Evolutionary conservation across 2,329 filamentous ascomycete genomes (phyloP).

Genomic region (Cladosporium sp.): DNA sequence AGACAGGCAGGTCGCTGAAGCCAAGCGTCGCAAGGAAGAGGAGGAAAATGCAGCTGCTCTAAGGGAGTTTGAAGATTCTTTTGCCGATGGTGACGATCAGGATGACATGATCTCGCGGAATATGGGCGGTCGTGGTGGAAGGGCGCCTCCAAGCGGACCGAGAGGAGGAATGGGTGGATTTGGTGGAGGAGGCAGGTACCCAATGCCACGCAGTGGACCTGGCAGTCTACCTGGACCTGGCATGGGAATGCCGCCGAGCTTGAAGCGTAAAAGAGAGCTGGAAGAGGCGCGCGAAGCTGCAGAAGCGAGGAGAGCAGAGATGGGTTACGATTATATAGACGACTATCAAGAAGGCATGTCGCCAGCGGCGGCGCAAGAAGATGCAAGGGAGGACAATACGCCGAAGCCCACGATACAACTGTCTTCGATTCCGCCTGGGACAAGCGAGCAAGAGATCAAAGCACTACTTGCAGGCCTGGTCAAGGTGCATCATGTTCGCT

Average conservation of each 20-base stretch:
- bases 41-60: constrained; percentile 84
- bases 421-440: constrained; percentile 50
- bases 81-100: constrained; percentile 54
- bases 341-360: constrained; percentile 1
- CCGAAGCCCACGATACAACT: constrained; percentile 53
- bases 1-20: constrained; percentile 83
- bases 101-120: constrained; percentile 13
- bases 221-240: constrained; percentile 44
- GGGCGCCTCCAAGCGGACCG: constrained; percentile 36
- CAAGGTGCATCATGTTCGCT: constrained; percentile 27
- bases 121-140: constrained; percentile 13
- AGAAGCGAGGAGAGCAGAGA: constrained; percentile 23
- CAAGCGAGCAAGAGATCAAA: constrained; percentile 61
- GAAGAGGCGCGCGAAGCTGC: constrained; percentile 31
- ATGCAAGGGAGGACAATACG: constrained; percentile 36
- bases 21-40: constrained; percentile 77
- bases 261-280: constrained; percentile 32
- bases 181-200: constrained; percentile 27
- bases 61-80: constrained; percentile 80
- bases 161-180: constrained; percentile 31
- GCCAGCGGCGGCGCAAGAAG: constrained; percentile 24
- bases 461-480: constrained; percentile 22
- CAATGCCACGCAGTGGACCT: constrained; percentile 45
- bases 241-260: constrained; percentile 24
- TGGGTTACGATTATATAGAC: constrained; percentile 13